These are phyloP conservation scores for Aspergillus hiratsukae DNA, from an alignment of 2,329 filamentous ascomycete species.

Conservation along the genomic window DNA sequence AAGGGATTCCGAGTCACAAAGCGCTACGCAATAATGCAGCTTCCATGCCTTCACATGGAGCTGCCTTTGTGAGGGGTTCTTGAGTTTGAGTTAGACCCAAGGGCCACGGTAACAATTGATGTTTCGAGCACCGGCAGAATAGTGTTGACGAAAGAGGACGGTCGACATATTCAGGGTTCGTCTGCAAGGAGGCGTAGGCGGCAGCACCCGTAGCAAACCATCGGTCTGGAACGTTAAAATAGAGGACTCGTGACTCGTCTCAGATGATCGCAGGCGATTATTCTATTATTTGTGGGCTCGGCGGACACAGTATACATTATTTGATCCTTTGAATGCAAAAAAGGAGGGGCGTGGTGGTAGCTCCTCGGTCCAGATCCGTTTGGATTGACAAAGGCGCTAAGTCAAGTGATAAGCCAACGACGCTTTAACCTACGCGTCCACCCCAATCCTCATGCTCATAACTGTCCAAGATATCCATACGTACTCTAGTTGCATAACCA, in stretches of 20 bases:
- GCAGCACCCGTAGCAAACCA: constrained; percentile 4
- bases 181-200: constrained; percentile 9
- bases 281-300: not conserved
- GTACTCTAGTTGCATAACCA: too few relatives aligned
- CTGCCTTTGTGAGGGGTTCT: not conserved
- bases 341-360: constrained; percentile 3
- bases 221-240: constrained; percentile 6
- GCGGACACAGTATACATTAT: not conserved
- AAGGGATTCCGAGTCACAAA: not conserved
- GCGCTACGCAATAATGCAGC: constrained; percentile 2
- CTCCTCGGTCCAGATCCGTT: constrained; percentile 9
- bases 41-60: constrained; percentile 11
- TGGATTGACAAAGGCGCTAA: constrained; percentile 6
- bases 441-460: not conserved
- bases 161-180: constrained; percentile 21
- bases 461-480: not conserved
- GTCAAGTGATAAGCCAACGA: not conserved
- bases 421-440: too few relatives aligned
- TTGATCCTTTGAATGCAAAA: not conserved
- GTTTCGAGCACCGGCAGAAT: constrained; percentile 8
- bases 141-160: constrained; percentile 10
- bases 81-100: constrained; percentile 2
- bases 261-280: not conserved
- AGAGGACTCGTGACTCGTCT: not conserved
- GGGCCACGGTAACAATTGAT: constrained; percentile 9